Conservation (phyloP, 441 rosid species). For the Syzygium malaccense region DNA sequence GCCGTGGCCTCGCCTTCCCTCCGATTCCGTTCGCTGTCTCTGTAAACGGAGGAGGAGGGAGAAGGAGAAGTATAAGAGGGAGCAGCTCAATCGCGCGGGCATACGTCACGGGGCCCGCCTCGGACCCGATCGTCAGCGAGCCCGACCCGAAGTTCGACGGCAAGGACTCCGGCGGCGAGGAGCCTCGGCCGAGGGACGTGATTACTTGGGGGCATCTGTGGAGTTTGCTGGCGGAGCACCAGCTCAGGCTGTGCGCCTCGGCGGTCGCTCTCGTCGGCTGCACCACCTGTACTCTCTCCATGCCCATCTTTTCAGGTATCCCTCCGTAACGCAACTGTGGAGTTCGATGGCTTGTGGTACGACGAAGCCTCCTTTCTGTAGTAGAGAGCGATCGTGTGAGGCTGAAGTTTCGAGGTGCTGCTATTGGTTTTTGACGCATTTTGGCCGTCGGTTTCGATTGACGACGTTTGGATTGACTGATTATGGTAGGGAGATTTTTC, state of each 20-base stretch:
- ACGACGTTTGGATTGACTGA: neutral
- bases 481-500: conserved; percentile 64
- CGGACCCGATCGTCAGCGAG: conserved; percentile 53
- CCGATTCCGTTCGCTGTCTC: conserved; percentile 11
- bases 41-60: neutral
- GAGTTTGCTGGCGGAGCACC: conserved; percentile 52
- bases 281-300: conserved; percentile 73
- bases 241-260: conserved; percentile 40
- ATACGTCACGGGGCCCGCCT: conserved; percentile 69
- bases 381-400: neutral
- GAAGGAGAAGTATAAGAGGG: conserved; percentile 1
- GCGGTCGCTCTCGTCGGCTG: conserved; percentile 49
- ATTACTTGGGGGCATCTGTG: conserved; percentile 58
- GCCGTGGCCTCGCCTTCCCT: conserved; percentile 5
- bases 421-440: neutral
- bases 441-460: neutral
- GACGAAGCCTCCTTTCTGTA: neutral
- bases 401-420: neutral
- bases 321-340: neutral
- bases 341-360: neutral
- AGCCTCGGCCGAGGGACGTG: conserved; percentile 18
- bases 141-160: conserved; percentile 36
- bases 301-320: conserved; percentile 83
- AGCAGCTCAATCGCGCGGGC: conserved; percentile 32
- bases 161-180: conserved; percentile 19